phyloP scores from a whole-genome alignment of 306 rosid genomes.

The Quercus mongolica region DNA sequence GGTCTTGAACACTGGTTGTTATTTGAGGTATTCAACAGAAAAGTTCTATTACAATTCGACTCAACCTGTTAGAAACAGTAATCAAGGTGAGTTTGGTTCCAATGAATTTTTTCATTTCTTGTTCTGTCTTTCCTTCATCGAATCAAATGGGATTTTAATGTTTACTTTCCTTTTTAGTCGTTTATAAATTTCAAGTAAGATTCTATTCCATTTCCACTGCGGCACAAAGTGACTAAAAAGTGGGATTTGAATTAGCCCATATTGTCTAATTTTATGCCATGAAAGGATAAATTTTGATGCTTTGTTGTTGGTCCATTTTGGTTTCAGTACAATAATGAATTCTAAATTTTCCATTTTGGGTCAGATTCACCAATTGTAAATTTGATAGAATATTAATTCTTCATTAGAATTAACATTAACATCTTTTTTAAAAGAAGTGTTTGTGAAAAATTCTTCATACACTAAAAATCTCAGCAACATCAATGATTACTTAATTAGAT shows the following conservation, averaged over 20 bases:
- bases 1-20: slow-evolving; percentile 65
- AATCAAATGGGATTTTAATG: neutral
- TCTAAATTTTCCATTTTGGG: neutral
- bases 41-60: slow-evolving; percentile 55
- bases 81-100: slow-evolving; percentile 30
- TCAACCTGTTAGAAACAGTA: neutral
- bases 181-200: neutral
- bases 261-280: too few relatives aligned
- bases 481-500: neutral
- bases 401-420: neutral
- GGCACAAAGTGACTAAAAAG: too few relatives aligned
- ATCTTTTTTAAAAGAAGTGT: neutral
- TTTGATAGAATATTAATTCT: neutral
- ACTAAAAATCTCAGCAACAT: neutral
- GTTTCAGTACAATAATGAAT: too few relatives aligned
- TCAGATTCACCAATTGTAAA: neutral
- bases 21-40: slow-evolving; percentile 51
- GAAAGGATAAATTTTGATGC: too few relatives aligned
- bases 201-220: neutral
- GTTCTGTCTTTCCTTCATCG: neutral
- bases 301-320: too few relatives aligned
- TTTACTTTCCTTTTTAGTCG: neutral
- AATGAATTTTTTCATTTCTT: neutral
- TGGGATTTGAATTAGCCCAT: too few relatives aligned
- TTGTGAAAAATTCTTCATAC: too few relatives aligned